Base-by-base conservation (phyloP, 169 alveolate species). In the Cyclospora cayetanensis region DNA sequence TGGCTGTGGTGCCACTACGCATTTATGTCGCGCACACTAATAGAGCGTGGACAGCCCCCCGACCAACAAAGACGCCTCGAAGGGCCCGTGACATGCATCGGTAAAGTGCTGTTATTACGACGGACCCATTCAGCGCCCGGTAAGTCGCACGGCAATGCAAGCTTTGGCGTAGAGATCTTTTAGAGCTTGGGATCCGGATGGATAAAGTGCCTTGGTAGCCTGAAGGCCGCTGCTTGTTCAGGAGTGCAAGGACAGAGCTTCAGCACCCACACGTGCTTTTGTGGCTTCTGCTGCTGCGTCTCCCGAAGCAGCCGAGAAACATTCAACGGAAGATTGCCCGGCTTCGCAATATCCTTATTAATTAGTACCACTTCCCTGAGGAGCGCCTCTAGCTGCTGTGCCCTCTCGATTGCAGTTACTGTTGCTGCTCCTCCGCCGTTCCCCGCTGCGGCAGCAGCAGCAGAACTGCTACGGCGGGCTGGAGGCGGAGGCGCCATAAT, bases 391-490 rank as follows among this genome's bases (percentile, higher is more conserved):
- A 55, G 35, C 68, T 55, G 68, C 68, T 4, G 68, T 31, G 12
- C 68, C 25, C 68, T 2, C 25, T 55, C 68, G 20, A 31, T 31
- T 55, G 68, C 68, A 22, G 68, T 11, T 55, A 31, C 68, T 55
- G 68, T 31, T 22, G n/a, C n/a, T n/a, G n/a, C n/a, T n/a, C n/a
- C n/a, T n/a, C n/a, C n/a, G n/a, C n/a, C n/a, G n/a, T n/a, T n/a
- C n/a, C n/a, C n/a, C n/a, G 68, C 68, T 22, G 68, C 3, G 25
- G 68, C 68, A 55, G 68, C 68, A 55, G 68, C 68, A 55, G 68
- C 68, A 55, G 68, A 25, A 55, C 35, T 31, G 25, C 35, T 11
- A 4, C 35, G 68, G 20, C 68, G 20, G 68, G 20, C 35, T 4
- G 68, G 68, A 2, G 68, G 68, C 20, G 68, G 68, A 55, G 68